Evolutionary conservation across 2,329 filamentous ascomycete genomes (phyloP), one percentile per base, ranked within the genome.

Genomic region (Fusarium floridanum): DNA sequence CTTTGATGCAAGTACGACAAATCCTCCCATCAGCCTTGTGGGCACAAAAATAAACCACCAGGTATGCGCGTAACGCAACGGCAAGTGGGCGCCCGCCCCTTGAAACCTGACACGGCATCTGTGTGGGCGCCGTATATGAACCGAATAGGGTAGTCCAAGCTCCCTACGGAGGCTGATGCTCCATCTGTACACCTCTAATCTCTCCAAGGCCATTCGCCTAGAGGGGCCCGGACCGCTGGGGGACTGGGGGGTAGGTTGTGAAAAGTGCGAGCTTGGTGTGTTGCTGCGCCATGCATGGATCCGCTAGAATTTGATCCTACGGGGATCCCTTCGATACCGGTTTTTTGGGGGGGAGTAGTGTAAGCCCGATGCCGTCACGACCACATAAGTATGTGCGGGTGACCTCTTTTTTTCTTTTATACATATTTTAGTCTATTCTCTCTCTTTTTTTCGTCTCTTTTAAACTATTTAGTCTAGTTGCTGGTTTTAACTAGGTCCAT

Each of bases 131-230:
- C 22, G n/a, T 4, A 22, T 61, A 32, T 59, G 5, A 22, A 43
- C 37, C 39, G 41, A 61, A 61, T 32, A 32, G 57, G 37, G 22
- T 29, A 43, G 37, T 45, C 57, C n/a, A 41, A 60, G 56, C 56
- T 60, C 37, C 37, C 27, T n/a, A 29, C 48, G 48, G 48, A 53
- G 48, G 48, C 48, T 53, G 48, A 53, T 32, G 27, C 48, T 53
- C 48, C 48, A 53, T 53, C 48, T 53, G 48, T 53, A 20, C 27
- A 53, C 48, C 48, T 53, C 48, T 53, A 53, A 53, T 53, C 48
- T 50, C 24, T 10, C 9, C 45, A 9, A 22, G 20, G 20, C n/a
- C 41, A 14, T 32, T 32, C 29, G 29, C 29, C 29, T 32, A 32
- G 29, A 32, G 29, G 43, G 43, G 12, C 20, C 43, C 43, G 43